These are phyloP conservation scores for Casuarina glauca DNA, from an alignment of 306 rosid species.

Conservation along the genomic window DNA sequence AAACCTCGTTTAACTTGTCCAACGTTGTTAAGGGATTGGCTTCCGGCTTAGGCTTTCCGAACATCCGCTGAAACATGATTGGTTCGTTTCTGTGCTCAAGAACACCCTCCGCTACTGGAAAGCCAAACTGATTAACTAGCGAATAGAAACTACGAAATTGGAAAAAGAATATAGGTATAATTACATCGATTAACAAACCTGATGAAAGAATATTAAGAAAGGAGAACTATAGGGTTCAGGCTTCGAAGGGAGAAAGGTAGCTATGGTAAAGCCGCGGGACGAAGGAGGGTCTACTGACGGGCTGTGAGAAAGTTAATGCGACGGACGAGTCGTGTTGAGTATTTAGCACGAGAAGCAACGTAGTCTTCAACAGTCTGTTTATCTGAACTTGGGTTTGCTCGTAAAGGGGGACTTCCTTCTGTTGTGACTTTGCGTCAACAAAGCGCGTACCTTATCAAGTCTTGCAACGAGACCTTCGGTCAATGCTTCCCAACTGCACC, in stretches of 20 bases:
- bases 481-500: too few relatives aligned
- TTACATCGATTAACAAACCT: background rate
- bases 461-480: too few relatives aligned
- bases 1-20: constrained; percentile 88
- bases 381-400: too few relatives aligned
- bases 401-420: too few relatives aligned
- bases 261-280: background rate
- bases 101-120: background rate
- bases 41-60: constrained; percentile 88
- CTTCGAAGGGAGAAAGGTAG: background rate
- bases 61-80: constrained; percentile 76
- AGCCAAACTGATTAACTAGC: background rate
- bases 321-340: background rate
- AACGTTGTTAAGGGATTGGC: constrained; percentile 66
- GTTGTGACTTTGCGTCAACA: too few relatives aligned
- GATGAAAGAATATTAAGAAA: background rate
- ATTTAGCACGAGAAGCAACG: too few relatives aligned
- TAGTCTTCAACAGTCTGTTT: too few relatives aligned
- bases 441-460: too few relatives aligned
- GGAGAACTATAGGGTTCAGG: background rate
- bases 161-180: background rate
- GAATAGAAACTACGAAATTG: background rate
- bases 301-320: background rate
- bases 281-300: background rate
- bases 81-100: constrained; percentile 11